A percentile compares a stretch with the other conserved stretches of the same genome.
phyloP scores from a whole-genome alignment of 2,329 filamentous ascomycete genomes.

The Verticillium zaregamsianum region DNA sequence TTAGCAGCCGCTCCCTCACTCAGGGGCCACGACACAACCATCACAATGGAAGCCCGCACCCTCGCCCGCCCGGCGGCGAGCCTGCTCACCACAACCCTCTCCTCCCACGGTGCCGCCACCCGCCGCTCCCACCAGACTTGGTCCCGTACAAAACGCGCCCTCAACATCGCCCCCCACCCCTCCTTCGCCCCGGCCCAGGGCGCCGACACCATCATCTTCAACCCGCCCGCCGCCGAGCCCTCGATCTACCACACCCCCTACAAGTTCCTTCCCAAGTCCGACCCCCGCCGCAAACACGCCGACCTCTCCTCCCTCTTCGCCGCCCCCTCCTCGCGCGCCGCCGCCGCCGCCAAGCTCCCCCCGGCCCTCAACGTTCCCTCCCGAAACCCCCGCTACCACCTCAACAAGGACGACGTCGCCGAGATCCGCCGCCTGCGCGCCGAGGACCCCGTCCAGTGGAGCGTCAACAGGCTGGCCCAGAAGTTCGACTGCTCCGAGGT shows the following conservation, averaged over 20 bases:
- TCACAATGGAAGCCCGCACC: constrained; percentile 29
- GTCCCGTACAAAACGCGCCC: constrained; percentile 49
- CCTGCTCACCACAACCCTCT: constrained; percentile 23
- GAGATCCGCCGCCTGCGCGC: constrained; percentile 55
- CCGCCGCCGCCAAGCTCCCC: constrained; percentile 21
- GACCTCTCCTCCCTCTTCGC: constrained; percentile 42
- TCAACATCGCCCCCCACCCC: constrained; percentile 57
- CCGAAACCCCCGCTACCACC: constrained; percentile 42
- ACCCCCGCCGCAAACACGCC: constrained; percentile 45
- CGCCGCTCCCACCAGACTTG: constrained; percentile 45
- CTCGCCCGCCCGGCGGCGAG: constrained; percentile 28
- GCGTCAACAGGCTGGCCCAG: constrained; percentile 47
- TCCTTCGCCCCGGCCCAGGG: constrained; percentile 46
- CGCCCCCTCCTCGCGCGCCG: constrained; percentile 15
- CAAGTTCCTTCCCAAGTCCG: constrained; percentile 57
- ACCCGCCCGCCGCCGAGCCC: constrained; percentile 40
- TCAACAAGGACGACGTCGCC: constrained; percentile 50
- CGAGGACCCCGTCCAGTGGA: constrained; percentile 52
- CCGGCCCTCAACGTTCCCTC: constrained; percentile 21
- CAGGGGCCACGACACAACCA: neutral
- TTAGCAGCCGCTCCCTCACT: neutral
- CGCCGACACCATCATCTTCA: constrained; percentile 42
- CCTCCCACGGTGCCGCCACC: constrained; percentile 19
- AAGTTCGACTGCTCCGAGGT: constrained; percentile 41
- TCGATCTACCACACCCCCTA: constrained; percentile 62